Evolutionary conservation across 2,329 filamentous ascomycete genomes (phyloP), one percentile per base, ranked within the genome.

Genomic region (Didymella arachidicola): DNA sequence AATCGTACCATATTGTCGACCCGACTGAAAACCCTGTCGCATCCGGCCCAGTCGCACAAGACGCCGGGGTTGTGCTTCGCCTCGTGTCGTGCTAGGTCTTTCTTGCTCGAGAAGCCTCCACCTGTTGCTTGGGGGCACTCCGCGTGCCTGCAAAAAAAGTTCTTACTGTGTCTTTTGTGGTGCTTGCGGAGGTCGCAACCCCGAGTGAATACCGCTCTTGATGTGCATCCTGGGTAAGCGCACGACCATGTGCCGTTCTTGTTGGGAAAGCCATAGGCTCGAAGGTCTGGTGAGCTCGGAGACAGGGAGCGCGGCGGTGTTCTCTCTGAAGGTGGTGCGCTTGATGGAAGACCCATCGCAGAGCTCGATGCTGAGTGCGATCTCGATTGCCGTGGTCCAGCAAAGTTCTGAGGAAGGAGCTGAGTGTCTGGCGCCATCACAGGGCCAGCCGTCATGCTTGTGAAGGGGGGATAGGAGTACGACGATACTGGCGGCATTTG

Each of bases 101-200:
- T 88, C 69, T 86, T 87, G 67, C 83, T 86, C 7, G 84, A 86
- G 69, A 87, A 88, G 0, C 86, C 85, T 30, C 84, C 84, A 34
- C 81, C 80, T 2, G 76, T 79, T 10, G 83, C 78, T 65, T 87
- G 84, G 12, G 84, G 83, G 68, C 86, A 88, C 12, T 84, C 83
- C 47, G 82, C 78, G 57, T 86, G 79, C 4, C 84, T 82, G 71
- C 86, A 88, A 71, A 86, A 87, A 52, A 87, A 82, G 16, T 84
- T 80, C 65, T 87, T 87, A 27, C 81, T 84, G 71, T 88, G 86
- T 14, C 86, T 79, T 69, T 87, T 86, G 77, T 83, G 86, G 68
- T 88, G 86, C 67, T 88, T 88, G 27, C 86, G 79, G 18, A 88
- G 76, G 70, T 88, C 86, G 68, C 86, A 88, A 30, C 84, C 84